A percentile compares a stretch with the other conserved stretches of the same genome.
These are phyloP conservation scores for Odonthalia washingtoniensis DNA, from an alignment of 31 red algal genomes.

Conservation along the genomic window DNA sequence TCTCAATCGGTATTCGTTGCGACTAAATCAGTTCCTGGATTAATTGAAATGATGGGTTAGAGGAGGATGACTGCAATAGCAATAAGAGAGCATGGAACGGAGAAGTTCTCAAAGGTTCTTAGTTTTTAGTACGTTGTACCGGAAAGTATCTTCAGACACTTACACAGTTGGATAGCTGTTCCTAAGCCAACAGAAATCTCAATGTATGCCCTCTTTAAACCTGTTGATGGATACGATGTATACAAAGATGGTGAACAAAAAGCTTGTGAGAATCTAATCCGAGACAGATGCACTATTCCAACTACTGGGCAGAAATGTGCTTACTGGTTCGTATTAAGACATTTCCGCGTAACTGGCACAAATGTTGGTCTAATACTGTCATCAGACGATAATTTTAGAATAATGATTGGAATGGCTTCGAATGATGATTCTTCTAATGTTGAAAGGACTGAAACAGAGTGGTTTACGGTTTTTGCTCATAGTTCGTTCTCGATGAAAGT, in stretches of 20 bases:
- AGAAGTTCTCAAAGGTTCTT: slow-evolving; percentile 37
- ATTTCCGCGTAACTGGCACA: slow-evolving; percentile 21
- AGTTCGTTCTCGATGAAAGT: slow-evolving; percentile 22
- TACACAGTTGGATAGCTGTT: not conserved
- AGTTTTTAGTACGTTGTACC: too few relatives aligned
- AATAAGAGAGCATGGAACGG: slow-evolving; percentile 14
- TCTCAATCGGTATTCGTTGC: not conserved
- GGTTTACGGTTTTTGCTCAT: too few relatives aligned
- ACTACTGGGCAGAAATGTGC: slow-evolving; percentile 10
- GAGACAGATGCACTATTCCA: not conserved
- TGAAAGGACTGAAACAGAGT: too few relatives aligned
- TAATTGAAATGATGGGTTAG: not conserved
- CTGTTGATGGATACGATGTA: too few relatives aligned
- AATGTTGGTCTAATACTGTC: not conserved
- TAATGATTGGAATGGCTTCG: not conserved
- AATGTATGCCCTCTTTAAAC: too few relatives aligned
- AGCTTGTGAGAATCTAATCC: not conserved
- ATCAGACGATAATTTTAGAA: not conserved
- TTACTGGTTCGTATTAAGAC: slow-evolving; percentile 29
- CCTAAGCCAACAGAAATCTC: too few relatives aligned
- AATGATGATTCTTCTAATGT: too few relatives aligned
- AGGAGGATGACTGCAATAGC: slow-evolving; percentile 17
- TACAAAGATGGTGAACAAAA: too few relatives aligned
- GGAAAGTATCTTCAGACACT: too few relatives aligned
- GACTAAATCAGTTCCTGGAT: not conserved